Evolutionary conservation across 352 stramenopile genomes (phyloP).

Genomic region (Phytophthora ramorum): DNA sequence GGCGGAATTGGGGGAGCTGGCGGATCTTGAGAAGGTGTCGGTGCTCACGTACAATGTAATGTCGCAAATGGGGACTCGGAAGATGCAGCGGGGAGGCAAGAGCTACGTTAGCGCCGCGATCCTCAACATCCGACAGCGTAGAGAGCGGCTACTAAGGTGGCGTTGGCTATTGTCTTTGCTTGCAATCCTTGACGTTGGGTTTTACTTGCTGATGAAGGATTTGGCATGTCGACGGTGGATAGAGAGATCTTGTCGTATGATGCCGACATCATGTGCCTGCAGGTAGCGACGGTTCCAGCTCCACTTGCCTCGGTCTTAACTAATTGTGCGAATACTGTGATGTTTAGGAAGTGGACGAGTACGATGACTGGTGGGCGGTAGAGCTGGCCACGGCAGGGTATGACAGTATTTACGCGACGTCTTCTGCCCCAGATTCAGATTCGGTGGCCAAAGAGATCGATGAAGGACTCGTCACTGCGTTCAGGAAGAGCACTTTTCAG

Average conservation of each 20-base stretch:
- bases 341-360: constrained; percentile 85
- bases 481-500: constrained; percentile 78
- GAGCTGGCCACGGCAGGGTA: constrained; percentile 75
- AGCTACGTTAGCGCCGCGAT: constrained; percentile 58
- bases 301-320: not conserved
- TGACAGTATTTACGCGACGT: constrained; percentile 75
- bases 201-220: not conserved
- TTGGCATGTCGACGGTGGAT: not conserved
- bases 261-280: constrained; percentile 87
- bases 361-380: constrained; percentile 83
- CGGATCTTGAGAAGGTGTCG: constrained; percentile 64
- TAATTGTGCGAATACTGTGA: not conserved
- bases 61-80: constrained; percentile 74
- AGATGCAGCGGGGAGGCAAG: constrained; percentile 52
- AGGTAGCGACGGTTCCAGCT: constrained; percentile 38
- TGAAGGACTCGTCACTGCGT: constrained; percentile 85
- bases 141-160: constrained; percentile 64
- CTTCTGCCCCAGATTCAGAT: constrained; percentile 7
- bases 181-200: not conserved
- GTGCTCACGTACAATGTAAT: constrained; percentile 88
- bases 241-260: constrained; percentile 82
- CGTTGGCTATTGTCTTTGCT: not conserved
- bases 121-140: constrained; percentile 61
- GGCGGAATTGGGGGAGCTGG: constrained; percentile 48
- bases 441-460: constrained; percentile 41